phyloP scores from a whole-genome alignment of 1,284 basidiomycete species.

The Tetrapyrgos nigripes region DNA sequence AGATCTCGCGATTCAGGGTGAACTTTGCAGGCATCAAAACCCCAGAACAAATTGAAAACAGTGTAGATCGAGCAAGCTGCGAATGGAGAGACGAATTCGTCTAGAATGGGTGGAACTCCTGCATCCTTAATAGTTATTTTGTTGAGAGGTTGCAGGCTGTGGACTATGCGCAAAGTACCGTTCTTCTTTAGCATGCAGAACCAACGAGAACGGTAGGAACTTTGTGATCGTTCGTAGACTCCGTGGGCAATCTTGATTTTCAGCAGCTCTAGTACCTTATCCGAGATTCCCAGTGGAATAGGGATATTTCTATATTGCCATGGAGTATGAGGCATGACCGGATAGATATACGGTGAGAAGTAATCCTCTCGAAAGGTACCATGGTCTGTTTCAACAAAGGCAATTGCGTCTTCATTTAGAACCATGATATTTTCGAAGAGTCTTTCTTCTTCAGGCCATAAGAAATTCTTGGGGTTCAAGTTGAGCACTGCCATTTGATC shows the following conservation, averaged over 20 bases:
- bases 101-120: too few relatives aligned
- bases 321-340: constrained; percentile 33
- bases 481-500: constrained; percentile 17
- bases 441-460: too few relatives aligned
- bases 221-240: constrained; percentile 35
- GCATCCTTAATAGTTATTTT: constrained; percentile 33
- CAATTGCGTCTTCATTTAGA: constrained; percentile 28
- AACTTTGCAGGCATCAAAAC: too few relatives aligned
- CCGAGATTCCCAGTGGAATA: constrained; percentile 21
- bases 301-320: constrained; percentile 14
- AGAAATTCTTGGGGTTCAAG: too few relatives aligned
- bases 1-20: constrained; percentile 22
- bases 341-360: too few relatives aligned
- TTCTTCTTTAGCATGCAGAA: constrained; percentile 47
- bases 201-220: constrained; percentile 44
- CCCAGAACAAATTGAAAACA: too few relatives aligned
- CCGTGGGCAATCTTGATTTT: constrained; percentile 28
- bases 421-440: constrained; percentile 30
- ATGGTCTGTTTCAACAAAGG: constrained; percentile 34
- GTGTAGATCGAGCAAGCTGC: too few relatives aligned
- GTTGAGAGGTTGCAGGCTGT: constrained; percentile 37
- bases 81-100: too few relatives aligned
- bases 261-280: too few relatives aligned
- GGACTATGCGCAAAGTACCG: constrained; percentile 35
- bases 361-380: too few relatives aligned